These are phyloP conservation scores for Fraxinus latifolia DNA, from an alignment of 305 asterid genomes.

Conservation along the genomic window DNA sequence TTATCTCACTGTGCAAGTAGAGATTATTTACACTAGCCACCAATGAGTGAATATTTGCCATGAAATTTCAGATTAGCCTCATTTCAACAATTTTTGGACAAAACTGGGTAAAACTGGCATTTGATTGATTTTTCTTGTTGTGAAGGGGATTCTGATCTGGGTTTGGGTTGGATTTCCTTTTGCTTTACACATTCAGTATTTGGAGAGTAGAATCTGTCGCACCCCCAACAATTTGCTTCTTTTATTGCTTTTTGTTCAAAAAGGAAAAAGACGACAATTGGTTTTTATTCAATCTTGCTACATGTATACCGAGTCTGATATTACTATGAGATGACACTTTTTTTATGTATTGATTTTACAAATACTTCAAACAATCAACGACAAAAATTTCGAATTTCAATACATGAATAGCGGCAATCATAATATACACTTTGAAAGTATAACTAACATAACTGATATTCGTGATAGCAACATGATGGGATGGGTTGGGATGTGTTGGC, in stretches of 20 bases:
- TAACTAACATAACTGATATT: neutral
- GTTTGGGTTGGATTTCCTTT: slow-evolving; percentile 8
- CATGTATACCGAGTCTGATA: neutral
- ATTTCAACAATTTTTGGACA: slow-evolving; percentile 18
- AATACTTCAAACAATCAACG: no score
- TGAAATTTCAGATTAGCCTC: slow-evolving; percentile 39
- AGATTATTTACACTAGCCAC: slow-evolving; percentile 37
- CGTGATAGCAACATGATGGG: neutral
- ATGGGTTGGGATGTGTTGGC: neutral
- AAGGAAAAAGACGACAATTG: slow-evolving; percentile 6
- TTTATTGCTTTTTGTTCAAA: neutral
- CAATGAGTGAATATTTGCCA: slow-evolving; percentile 47
- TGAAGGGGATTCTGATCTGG: slow-evolving; percentile 3
- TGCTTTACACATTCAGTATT: slow-evolving; percentile 16
- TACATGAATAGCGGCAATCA: neutral
- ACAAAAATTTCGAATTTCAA: neutral
- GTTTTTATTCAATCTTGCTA: neutral
- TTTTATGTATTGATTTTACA: neutral
- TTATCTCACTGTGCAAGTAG: slow-evolving; percentile 20
- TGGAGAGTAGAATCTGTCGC: neutral
- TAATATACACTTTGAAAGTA: no score
- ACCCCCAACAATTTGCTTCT: slow-evolving; percentile 21
- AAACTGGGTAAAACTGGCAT: slow-evolving; percentile 10
- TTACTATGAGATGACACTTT: no score
- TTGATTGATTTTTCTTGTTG: neutral